Conservation (phyloP, 805 yeast species). For the Scheffersomyces spartinae region DNA sequence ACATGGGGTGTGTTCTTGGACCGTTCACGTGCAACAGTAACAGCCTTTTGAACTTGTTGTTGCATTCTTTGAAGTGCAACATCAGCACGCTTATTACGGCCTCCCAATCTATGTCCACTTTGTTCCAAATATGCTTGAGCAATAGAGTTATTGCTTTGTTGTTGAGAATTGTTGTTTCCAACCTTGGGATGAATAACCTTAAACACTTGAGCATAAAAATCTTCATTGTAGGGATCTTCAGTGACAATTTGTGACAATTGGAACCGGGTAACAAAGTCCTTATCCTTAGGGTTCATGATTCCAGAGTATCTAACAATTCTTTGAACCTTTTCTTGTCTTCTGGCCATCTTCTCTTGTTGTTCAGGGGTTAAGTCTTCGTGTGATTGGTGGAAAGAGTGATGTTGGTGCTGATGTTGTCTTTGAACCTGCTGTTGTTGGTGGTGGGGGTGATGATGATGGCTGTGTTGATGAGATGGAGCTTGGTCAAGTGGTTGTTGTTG, state of each 20-base stretch:
- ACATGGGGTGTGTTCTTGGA: conserved; percentile 55
- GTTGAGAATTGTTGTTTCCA: conserved; percentile 40
- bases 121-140: conserved; percentile 88
- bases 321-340: conserved; percentile 64
- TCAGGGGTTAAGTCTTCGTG: conserved; percentile 49
- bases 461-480: conserved; percentile 10
- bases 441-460: conserved; percentile 8
- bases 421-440: conserved; percentile 7
- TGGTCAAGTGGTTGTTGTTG: conserved; percentile 10
- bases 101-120: conserved; percentile 84
- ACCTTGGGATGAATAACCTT: conserved; percentile 46
- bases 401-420: conserved; percentile 8
- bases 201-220: conserved; percentile 89
- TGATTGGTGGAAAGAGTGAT: conserved; percentile 15
- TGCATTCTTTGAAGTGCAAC: conserved; percentile 95
- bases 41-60: conserved; percentile 94
- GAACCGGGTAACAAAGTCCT: conserved; percentile 87
- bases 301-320: conserved; percentile 77
- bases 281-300: conserved; percentile 94
- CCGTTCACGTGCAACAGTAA: conserved; percentile 85
- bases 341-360: conserved; percentile 54
- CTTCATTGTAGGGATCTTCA: conserved; percentile 95
- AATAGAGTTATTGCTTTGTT: conserved; percentile 61
- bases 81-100: conserved; percentile 73
- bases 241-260: conserved; percentile 93